Evolutionary conservation across 1,284 basidiomycete species (phyloP).

Genomic region (Tilletia walkeri): DNA sequence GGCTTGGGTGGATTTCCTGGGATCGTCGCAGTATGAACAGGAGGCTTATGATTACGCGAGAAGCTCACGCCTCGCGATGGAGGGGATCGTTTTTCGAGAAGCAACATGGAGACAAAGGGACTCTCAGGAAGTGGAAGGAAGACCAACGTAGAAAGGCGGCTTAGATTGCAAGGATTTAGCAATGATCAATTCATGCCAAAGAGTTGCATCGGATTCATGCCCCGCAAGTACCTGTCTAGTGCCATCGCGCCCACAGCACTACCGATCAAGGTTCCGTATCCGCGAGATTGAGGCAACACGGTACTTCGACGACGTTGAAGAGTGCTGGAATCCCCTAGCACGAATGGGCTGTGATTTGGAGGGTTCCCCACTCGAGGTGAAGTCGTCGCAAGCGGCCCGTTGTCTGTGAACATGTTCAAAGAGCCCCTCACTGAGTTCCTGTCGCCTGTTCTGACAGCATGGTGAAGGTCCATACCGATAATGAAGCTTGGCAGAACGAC

Average conservation of each 20-base stretch:
- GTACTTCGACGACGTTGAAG: not conserved
- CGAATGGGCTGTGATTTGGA: not conserved
- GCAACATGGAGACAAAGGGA: too few species aligned
- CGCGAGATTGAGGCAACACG: not conserved
- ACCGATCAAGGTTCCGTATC: not conserved
- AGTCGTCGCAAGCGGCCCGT: not conserved
- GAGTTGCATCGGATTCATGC: not conserved
- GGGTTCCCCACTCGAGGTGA: too few species aligned
- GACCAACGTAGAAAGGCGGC: too few species aligned
- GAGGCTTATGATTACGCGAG: too few species aligned
- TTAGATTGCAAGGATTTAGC: too few species aligned
- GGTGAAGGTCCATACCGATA: conserved; percentile 2
- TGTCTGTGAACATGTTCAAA: not conserved
- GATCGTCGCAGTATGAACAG: too few species aligned
- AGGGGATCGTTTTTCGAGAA: too few species aligned
- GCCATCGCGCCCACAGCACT: not conserved
- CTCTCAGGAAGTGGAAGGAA: too few species aligned
- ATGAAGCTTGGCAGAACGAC: not conserved
- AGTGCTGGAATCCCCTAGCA: not conserved
- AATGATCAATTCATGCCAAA: not conserved
- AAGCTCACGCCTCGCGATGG: too few species aligned
- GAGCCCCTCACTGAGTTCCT: not conserved
- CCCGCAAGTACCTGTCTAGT: not conserved
- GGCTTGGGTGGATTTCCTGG: too few species aligned
- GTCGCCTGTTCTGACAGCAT: not conserved